phyloP scores from a whole-genome alignment of 805 yeast species.

The Zygosaccharomyces rouxii region DNA sequence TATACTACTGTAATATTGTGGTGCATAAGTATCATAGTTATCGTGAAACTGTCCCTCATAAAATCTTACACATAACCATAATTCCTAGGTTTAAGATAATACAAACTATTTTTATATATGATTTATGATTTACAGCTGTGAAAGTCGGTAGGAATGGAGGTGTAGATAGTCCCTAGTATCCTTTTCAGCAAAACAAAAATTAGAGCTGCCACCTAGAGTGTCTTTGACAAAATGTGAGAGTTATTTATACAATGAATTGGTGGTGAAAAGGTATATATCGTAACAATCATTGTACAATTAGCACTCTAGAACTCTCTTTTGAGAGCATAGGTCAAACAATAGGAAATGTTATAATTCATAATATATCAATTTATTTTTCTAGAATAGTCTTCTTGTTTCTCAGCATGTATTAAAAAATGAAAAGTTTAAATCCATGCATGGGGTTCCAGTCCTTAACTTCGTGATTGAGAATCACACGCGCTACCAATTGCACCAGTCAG shows the following conservation, averaged over 20 bases:
- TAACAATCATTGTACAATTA: not conserved
- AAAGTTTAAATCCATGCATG: not conserved
- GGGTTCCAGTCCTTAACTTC: not conserved
- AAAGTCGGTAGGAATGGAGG: not conserved
- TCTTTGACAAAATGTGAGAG: not conserved
- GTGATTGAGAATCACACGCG: not conserved
- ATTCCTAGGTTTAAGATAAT: not conserved
- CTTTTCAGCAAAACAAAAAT: not conserved
- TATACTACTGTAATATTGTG: not conserved
- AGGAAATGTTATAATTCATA: not conserved
- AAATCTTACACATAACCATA: not conserved
- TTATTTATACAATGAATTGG: not conserved
- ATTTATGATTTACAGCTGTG: not conserved
- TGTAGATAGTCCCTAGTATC: not conserved
- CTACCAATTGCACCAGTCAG: not conserved
- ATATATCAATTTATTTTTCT: not conserved
- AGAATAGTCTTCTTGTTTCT: not conserved
- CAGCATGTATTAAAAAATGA: not conserved
- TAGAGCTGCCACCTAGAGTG: not conserved
- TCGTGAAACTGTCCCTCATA: not conserved
- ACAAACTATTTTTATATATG: not conserved
- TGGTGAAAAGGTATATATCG: not conserved
- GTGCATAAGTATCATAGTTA: not conserved
- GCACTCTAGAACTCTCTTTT: not conserved
- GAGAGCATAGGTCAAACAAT: not conserved